These are phyloP conservation scores for Eucalyptus leucophloia DNA, from an alignment of 345 rosid genomes.

Conservation along the genomic window DNA sequence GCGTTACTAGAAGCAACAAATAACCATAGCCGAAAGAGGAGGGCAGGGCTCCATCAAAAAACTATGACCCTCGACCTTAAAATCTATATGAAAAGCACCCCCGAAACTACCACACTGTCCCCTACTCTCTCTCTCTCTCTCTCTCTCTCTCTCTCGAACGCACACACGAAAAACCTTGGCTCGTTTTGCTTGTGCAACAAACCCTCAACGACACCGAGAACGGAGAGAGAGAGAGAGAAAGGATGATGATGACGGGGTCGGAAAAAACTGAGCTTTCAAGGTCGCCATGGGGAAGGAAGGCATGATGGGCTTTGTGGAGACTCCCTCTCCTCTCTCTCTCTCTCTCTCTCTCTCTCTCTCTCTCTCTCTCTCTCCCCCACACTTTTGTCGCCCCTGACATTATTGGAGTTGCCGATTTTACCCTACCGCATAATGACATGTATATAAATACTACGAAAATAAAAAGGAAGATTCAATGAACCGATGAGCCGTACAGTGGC, in stretches of 20 bases:
- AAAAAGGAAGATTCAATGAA: background rate
- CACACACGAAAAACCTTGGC: background rate
- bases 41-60: slow-evolving; percentile 34
- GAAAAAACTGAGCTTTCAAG: slow-evolving; percentile 43
- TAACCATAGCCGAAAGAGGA: slow-evolving; percentile 1
- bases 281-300: background rate
- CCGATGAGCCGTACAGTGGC: background rate
- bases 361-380: background rate
- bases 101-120: slow-evolving; percentile 21
- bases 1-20: background rate
- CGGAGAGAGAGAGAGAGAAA: background rate
- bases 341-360: background rate
- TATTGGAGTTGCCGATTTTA: background rate
- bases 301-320: background rate
- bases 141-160: background rate
- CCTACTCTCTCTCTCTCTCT: background rate
- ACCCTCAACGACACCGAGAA: slow-evolving; percentile 21
- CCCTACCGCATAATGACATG: background rate
- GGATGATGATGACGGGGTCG: slow-evolving; percentile 31
- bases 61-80: slow-evolving; percentile 59
- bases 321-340: background rate
- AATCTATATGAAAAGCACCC: slow-evolving; percentile 39
- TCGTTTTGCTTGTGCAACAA: slow-evolving; percentile 41
- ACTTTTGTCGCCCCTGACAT: background rate
- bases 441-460: background rate